Base-by-base conservation (phyloP, 2,329 filamentous ascomycete genomes). In the Fusarium avenaceum region DNA sequence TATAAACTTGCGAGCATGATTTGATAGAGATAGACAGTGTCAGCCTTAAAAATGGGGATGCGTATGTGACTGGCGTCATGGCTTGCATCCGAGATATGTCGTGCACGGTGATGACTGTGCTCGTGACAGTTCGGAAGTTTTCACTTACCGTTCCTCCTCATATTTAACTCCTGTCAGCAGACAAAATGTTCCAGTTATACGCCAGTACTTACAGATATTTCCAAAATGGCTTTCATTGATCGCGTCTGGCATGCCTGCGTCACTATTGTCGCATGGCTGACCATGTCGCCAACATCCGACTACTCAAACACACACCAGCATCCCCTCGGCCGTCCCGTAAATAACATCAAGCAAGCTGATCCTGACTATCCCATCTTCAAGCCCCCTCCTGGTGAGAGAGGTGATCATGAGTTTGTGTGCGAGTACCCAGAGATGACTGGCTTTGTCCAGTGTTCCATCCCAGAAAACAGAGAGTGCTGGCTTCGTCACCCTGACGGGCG, bases 391-490 rank as follows among this genome's bases (percentile, higher is more conserved):
- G 50, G 47, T 19, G 64, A 58, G 17, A 40, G 49, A 1, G 30
- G 17, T 4, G 68, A 70, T 11, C 55, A 67, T 38, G 56, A 71
- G 0, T 76, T 76, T 40, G 35, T 30, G 7, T 76, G 75, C 15
- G 67, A 76, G 11, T 76, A 76, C 46, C 59, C 65, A 2, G 35
- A 35, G 6, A 74, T 76, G 72, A 47, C 63, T 3, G 75, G 52
- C 3, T 76, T 72, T 45, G 48, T 63, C 7, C 38, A 57, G 11
- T 76, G 75, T 33, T 75, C 72, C 0, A 73, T 61, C 1, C n/a
- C 70, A 0, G 59, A 72, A 4, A 67, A 76, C 15, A 55, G 74
- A 48, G 60, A 58, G 10, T 76, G 75, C 26, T 76, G 75, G 75
- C 73, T 76, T 4, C 45, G 61, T 32, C 69, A 74, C 19, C 28